Conservation (phyloP, 495 filamentous ascomycete species). For the Aspergillus olivimuriae region DNA sequence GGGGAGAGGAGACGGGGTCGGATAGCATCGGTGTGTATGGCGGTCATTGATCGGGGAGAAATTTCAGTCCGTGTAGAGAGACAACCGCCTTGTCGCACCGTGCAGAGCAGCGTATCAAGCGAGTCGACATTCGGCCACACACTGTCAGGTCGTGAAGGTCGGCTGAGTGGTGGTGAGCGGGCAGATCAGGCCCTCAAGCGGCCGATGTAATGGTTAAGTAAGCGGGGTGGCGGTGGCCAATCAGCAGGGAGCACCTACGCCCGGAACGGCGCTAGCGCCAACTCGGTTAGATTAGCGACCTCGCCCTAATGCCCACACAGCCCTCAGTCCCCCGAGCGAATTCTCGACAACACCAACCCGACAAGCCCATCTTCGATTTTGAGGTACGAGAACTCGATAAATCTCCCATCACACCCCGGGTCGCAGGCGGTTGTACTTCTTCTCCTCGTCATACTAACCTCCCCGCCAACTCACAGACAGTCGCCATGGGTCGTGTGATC, state of each 20-base stretch:
- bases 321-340: slow-evolving; percentile 34
- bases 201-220: not conserved
- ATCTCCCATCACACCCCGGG: slow-evolving; percentile 24
- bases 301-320: slow-evolving; percentile 47
- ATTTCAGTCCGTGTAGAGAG: too few species aligned
- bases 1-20: too few species aligned
- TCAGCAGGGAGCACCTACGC: not conserved
- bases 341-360: slow-evolving; percentile 43
- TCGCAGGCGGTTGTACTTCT: slow-evolving; percentile 27
- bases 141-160: too few species aligned
- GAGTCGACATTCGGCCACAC: too few species aligned
- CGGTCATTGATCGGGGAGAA: too few species aligned
- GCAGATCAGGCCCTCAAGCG: too few species aligned
- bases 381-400: slow-evolving; percentile 36
- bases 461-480: slow-evolving; percentile 35
- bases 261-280: slow-evolving; percentile 24
- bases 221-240: too few species aligned
- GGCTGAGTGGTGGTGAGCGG: too few species aligned
- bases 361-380: slow-evolving; percentile 45
- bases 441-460: slow-evolving; percentile 33
- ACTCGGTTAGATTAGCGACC: slow-evolving; percentile 44
- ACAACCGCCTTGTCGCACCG: too few species aligned
- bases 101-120: too few species aligned
- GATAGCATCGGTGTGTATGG: too few species aligned
- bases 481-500: slow-evolving; percentile 76